Evolutionary conservation across 805 yeast genomes (phyloP).

Genomic region (Jamesozyma jinghongensis): DNA sequence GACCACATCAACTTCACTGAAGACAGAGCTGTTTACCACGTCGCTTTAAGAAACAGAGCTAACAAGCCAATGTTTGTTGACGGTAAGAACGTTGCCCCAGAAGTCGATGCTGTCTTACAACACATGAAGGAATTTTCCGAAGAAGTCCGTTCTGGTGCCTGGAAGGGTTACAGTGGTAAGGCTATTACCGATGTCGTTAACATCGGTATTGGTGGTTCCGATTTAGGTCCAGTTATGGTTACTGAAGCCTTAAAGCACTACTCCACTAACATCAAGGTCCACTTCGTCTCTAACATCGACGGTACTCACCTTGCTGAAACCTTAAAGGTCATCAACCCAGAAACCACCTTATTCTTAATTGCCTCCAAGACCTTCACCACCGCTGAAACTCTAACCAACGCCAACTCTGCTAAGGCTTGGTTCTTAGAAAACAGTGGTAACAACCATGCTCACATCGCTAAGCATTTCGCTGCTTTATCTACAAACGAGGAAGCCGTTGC

Average conservation of each 20-base stretch:
- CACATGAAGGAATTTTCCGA: constrained; percentile 97
- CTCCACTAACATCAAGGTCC: constrained; percentile 64
- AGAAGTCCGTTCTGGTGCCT: constrained; percentile 79
- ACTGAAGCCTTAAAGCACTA: constrained; percentile 95
- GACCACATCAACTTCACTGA: constrained; percentile 93
- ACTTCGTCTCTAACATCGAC: constrained; percentile 96
- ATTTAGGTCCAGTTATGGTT: constrained; percentile 98
- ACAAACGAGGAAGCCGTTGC: constrained; percentile 87
- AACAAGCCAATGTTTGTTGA: constrained; percentile 79
- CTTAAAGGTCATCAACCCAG: constrained; percentile 67
- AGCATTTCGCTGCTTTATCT: constrained; percentile 95
- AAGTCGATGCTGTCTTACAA: constrained; percentile 80
- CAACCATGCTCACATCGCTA: constrained; percentile 69
- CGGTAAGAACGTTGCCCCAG: constrained; percentile 81
- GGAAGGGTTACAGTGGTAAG: constrained; percentile 98
- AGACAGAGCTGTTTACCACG: constrained; percentile 94
- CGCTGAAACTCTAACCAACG: constrained; percentile 95
- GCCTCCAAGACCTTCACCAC: constrained; percentile 99
- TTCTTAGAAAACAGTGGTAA: constrained; percentile 58
- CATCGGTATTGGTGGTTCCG: constrained; percentile 99
- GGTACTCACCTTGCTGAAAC: constrained; percentile 96
- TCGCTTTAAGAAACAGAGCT: constrained; percentile 90
- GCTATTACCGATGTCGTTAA: constrained; percentile 87
- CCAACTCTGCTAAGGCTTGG: constrained; percentile 92
- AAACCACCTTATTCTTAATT: constrained; percentile 83